phyloP scores from a whole-genome alignment of 768 basidiomycete genomes.

The Phylloporus sp. region DNA sequence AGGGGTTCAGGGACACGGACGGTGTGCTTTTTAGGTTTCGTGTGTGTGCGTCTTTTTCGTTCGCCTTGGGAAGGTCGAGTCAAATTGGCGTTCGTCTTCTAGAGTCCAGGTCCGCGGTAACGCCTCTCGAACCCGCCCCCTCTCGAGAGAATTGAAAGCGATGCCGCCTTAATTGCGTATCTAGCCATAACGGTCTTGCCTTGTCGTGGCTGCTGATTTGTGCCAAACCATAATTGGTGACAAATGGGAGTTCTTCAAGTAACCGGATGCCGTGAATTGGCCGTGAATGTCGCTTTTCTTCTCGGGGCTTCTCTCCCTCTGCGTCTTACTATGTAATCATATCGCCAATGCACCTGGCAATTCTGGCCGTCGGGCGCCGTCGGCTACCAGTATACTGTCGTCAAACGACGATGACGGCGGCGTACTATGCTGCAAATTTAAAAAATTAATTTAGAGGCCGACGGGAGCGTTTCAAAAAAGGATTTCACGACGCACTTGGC shows the following conservation, averaged over 20 bases:
- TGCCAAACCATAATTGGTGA: conserved; percentile 9
- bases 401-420: not conserved
- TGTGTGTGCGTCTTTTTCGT: not conserved
- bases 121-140: conserved; percentile 4
- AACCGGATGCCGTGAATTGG: conserved; percentile 18
- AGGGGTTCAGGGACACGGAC: not conserved
- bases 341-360: too few relatives aligned
- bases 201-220: conserved; percentile 8
- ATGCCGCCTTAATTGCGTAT: conserved; percentile 23
- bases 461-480: conserved; percentile 1
- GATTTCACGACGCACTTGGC: not conserved
- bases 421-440: too few relatives aligned
- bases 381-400: too few relatives aligned
- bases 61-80: not conserved
- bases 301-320: not conserved
- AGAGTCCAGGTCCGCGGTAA: conserved; percentile 15
- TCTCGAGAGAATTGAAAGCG: conserved; percentile 10
- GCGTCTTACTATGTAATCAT: not conserved
- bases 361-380: too few relatives aligned
- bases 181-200: conserved; percentile 20
- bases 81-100: not conserved
- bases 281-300: conserved; percentile 5
- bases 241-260: conserved; percentile 11
- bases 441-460: not conserved
- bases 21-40: not conserved